A percentile compares a stretch with the other conserved stretches of the same genome.
phyloP scores from a whole-genome alignment of 345 rosid species.

The Arabidopsis suecica region DNA sequence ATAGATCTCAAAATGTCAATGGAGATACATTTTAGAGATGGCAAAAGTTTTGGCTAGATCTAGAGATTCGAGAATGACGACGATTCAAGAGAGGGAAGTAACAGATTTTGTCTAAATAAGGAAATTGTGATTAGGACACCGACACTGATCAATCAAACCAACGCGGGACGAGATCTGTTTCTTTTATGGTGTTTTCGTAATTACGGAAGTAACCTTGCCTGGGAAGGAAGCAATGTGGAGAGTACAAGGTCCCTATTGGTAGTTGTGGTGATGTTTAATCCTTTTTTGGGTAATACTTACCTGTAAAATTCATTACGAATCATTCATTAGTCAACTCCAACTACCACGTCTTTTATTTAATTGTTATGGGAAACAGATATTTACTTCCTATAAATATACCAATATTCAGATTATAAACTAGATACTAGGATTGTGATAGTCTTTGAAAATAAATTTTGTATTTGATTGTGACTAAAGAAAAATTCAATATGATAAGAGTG shows the following conservation, averaged over 20 bases:
- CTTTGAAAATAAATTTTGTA: neutral
- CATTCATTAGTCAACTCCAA: conserved; percentile 9
- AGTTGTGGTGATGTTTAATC: neutral
- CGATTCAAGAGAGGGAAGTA: neutral
- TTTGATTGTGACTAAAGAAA: conserved; percentile 1
- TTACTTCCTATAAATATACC: neutral
- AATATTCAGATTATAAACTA: neutral
- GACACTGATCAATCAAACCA: conserved; percentile 42
- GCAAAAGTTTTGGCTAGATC: conserved; percentile 8
- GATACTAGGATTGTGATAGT: no score
- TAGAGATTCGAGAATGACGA: conserved; percentile 2
- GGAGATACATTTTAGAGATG: conserved; percentile 22
- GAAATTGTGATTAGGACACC: conserved; percentile 11
- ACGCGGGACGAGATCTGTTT: conserved; percentile 45
- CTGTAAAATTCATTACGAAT: conserved; percentile 31
- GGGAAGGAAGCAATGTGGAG: conserved; percentile 21
- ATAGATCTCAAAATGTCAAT: conserved; percentile 10
- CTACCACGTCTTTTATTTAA: neutral
- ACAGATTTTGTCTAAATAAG: conserved; percentile 24
- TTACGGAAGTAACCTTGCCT: conserved; percentile 30
- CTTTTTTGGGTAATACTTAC: conserved; percentile 9
- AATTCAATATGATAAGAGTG: no score
- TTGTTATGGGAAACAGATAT: neutral
- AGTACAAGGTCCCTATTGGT: conserved; percentile 19
- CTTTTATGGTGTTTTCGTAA: neutral